Base-by-base conservation (phyloP, 208 protist species). In the Trypanosoma brucei region DNA sequence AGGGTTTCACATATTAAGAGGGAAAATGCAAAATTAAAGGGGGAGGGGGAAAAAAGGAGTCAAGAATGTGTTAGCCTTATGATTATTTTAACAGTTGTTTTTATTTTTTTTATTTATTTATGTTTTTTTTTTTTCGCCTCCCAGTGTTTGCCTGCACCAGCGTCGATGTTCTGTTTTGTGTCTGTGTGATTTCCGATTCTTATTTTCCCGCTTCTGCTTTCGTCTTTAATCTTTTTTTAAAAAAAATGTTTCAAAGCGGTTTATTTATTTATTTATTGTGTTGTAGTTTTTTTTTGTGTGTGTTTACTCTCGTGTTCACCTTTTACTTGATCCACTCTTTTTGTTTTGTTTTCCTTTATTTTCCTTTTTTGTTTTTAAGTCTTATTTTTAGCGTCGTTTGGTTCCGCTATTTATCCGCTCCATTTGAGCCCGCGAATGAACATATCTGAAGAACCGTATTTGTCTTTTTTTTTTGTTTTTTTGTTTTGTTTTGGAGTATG, bases 261-360 rank as follows among this genome's bases (percentile, higher is more conserved):
- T 22, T 22, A 22, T 22, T 22, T 22, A 22, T 22, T 14, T 35
- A 13, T 39, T 22, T 39, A 5, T 38, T 7, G 48, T 30, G 48
- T 38, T 7, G 14, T 34, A 11, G 51, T 66, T 66, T 42, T 34
- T 30, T 61, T 61, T 31, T 58, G 9, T 46, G 31, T 58, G 9
- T 46, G 31, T 65, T 62, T 52, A 65, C 36, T 51, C 57, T 45
- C 34, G 5, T 14, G 52, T 14, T 58, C 3, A 49, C 39, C 42
- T 44, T 2, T n/a, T 42, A 35, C 42, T 34, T 64, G 4, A 38
- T 56, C 33, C 38, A 66, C 9, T 30, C 42, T 11, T 59, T 4
- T 49, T 34, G 66, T 30, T 69, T 51, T 49, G 11, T 14, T 55
- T 51, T 68, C 70, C 57, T 63, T 49, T 65, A 48, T 69, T 58